These are phyloP conservation scores for Termitomyces sp. DNA, from an alignment of 768 basidiomycete genomes.

Conservation along the genomic window DNA sequence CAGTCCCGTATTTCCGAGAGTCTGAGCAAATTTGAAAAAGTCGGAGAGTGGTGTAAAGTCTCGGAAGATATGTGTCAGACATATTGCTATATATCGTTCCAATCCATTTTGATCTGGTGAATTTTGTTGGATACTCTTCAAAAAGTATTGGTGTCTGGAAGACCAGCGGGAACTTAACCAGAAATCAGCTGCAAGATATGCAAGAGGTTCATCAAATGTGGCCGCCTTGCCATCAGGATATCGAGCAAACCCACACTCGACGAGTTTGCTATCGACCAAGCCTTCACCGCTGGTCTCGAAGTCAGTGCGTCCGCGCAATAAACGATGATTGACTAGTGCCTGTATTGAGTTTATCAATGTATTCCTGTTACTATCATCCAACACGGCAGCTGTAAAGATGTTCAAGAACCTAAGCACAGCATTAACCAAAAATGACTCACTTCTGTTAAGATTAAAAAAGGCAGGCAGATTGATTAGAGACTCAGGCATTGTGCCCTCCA, in stretches of 20 bases:
- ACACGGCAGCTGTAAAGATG: no score
- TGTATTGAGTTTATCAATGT: no score
- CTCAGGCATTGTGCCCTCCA: background rate
- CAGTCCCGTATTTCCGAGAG: background rate
- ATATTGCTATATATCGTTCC: background rate
- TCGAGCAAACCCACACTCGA: background rate
- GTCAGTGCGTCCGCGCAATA: background rate
- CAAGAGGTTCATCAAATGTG: conserved; percentile 5
- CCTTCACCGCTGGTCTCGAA: background rate
- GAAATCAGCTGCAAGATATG: background rate
- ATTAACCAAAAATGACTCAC: background rate
- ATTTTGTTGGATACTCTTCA: background rate
- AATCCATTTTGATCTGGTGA: background rate
- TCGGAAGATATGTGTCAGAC: background rate
- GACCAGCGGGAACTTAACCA: background rate
- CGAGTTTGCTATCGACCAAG: background rate
- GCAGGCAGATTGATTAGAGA: background rate
- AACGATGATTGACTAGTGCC: no score
- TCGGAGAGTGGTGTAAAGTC: background rate
- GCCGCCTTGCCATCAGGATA: no score
- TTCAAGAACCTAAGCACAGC: background rate
- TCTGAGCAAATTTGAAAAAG: background rate
- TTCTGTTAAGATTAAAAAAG: background rate
- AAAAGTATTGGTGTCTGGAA: background rate
- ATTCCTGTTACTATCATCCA: no score